phyloP scores from a whole-genome alignment of 78 protist genomes.

The Dictyostelium capitatum region DNA sequence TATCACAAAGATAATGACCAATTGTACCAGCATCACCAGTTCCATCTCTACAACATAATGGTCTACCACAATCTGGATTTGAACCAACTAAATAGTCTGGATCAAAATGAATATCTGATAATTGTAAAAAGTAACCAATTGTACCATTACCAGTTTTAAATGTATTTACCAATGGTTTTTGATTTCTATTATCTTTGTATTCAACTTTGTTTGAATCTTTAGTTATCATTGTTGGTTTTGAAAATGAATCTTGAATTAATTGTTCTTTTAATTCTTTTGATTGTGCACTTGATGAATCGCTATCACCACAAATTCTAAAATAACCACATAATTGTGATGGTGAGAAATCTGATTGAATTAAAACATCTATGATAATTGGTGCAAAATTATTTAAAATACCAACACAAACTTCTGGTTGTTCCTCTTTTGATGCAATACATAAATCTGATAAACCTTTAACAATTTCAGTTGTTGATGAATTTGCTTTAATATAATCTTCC shows the following conservation, averaged over 20 bases:
- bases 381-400: slow-evolving; percentile 58
- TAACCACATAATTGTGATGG: slow-evolving; percentile 30
- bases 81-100: slow-evolving; percentile 54
- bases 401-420: slow-evolving; percentile 63
- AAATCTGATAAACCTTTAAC: slow-evolving; percentile 31
- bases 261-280: not conserved
- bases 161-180: slow-evolving; percentile 19
- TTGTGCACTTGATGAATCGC: not conserved
- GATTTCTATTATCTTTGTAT: slow-evolving; percentile 13
- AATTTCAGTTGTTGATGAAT: slow-evolving; percentile 39
- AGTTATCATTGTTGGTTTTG: not conserved
- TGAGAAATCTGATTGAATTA: slow-evolving; percentile 38
- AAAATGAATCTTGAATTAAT: not conserved
- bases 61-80: slow-evolving; percentile 73
- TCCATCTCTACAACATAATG: slow-evolving; percentile 72
- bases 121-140: slow-evolving; percentile 68
- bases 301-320: not conserved
- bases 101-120: slow-evolving; percentile 76
- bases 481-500: slow-evolving; percentile 29
- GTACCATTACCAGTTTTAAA: slow-evolving; percentile 4
- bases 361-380: slow-evolving; percentile 46
- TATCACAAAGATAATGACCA: slow-evolving; percentile 63
- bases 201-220: not conserved
- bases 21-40: slow-evolving; percentile 62
- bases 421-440: slow-evolving; percentile 22